These are phyloP conservation scores for Ophiostoma himal-ulmi DNA, from an alignment of 2,329 filamentous ascomycete genomes.

Conservation along the genomic window DNA sequence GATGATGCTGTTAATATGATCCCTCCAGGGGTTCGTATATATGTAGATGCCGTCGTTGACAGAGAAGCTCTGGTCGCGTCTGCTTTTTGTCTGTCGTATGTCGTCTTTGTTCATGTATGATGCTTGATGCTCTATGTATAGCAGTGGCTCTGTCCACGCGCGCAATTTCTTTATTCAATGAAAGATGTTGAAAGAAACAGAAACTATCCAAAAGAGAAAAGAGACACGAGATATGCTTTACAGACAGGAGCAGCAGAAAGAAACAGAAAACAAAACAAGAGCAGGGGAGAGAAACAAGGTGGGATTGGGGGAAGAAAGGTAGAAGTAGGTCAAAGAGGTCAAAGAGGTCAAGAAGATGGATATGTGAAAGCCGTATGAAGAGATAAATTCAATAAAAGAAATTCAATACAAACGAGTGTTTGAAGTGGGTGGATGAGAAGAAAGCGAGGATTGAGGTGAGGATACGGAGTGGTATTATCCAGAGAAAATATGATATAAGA, in stretches of 20 bases:
- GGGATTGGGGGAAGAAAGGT: neutral
- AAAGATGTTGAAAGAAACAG: constrained; percentile 6
- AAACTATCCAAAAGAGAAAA: neutral
- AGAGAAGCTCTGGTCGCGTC: neutral
- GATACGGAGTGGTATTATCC: constrained; percentile 8
- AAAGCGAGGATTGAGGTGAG: constrained; percentile 11
- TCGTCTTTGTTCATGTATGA: neutral
- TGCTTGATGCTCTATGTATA: neutral
- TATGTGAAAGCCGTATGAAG: neutral
- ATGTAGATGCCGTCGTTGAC: neutral
- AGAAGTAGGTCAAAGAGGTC: neutral
- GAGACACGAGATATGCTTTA: constrained; percentile 11
- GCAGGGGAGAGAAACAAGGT: constrained; percentile 7
- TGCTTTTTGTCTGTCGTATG: neutral
- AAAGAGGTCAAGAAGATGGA: neutral
- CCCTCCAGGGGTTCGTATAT: neutral
- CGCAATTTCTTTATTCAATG: neutral
- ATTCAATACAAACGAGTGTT: neutral
- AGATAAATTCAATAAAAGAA: constrained; percentile 2
- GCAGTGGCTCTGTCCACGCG: neutral
- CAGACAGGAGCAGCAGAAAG: neutral
- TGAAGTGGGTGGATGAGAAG: constrained; percentile 9
- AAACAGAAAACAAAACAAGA: constrained; percentile 2
- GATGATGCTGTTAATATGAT: neutral
- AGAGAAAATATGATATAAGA: neutral